phyloP scores from a whole-genome alignment of 2,329 filamentous ascomycete species.

The Alternaria infectoria region DNA sequence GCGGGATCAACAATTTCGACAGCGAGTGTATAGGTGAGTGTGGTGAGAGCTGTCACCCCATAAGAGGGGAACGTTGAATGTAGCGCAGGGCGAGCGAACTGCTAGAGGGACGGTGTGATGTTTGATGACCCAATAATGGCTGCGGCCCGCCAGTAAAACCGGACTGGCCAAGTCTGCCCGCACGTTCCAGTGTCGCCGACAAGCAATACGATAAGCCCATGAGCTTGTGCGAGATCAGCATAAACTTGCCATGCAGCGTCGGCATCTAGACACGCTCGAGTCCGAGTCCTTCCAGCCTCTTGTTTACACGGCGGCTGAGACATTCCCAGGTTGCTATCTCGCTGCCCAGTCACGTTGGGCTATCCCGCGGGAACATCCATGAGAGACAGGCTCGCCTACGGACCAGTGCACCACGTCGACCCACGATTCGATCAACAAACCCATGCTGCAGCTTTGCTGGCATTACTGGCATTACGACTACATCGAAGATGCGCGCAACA shows the following conservation, averaged over 20 bases:
- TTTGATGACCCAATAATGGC: constrained; percentile 15
- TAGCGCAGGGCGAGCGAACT: constrained; percentile 4
- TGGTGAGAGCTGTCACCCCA: constrained; percentile 12
- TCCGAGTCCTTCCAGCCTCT: constrained; percentile 12
- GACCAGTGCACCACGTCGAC: background rate
- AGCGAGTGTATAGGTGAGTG: constrained; percentile 18
- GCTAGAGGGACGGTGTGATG: constrained; percentile 7
- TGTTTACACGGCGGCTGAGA: constrained; percentile 3
- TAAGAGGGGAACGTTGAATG: constrained; percentile 3
- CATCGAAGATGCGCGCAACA: background rate
- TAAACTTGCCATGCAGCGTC: background rate
- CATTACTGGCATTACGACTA: constrained; percentile 1
- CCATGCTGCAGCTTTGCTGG: background rate
- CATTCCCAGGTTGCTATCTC: background rate
- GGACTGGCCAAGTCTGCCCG: constrained; percentile 2
- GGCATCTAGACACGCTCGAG: background rate
- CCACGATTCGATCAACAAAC: background rate
- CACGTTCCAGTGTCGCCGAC: constrained; percentile 6
- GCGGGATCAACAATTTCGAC: background rate
- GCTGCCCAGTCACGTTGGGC: constrained; percentile 1
- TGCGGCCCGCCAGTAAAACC: constrained; percentile 5
- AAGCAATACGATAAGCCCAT: constrained; percentile 11
- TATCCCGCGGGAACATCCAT: constrained; percentile 10
- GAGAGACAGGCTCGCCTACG: background rate
- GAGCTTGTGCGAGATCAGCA: constrained; percentile 1